Evolutionary conservation across 2,329 filamentous ascomycete genomes (phyloP).

Genomic region (Chaetoscypha palmicola): DNA sequence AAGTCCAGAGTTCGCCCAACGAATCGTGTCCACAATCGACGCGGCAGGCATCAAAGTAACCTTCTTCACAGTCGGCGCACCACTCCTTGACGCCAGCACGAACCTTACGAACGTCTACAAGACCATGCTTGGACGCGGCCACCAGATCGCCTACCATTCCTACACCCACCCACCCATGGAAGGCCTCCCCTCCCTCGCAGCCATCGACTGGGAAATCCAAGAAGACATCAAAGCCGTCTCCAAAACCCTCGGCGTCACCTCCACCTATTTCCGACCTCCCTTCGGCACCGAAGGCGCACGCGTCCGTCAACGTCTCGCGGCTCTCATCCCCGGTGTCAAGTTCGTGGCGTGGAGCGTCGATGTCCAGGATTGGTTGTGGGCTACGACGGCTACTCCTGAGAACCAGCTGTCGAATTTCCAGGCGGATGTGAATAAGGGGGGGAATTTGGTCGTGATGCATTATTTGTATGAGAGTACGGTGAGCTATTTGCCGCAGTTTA

Average conservation of each 20-base stretch:
- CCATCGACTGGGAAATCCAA: slow-evolving; percentile 56
- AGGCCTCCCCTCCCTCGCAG: slow-evolving; percentile 42
- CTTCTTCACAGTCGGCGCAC: slow-evolving; percentile 63
- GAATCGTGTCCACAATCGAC: slow-evolving; percentile 54
- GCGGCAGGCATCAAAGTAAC: slow-evolving; percentile 58
- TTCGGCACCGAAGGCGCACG: slow-evolving; percentile 62
- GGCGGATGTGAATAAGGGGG: slow-evolving; percentile 54
- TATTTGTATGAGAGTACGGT: slow-evolving; percentile 61
- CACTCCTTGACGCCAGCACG: slow-evolving; percentile 49
- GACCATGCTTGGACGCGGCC: slow-evolving; percentile 54
- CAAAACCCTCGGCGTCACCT: slow-evolving; percentile 33
- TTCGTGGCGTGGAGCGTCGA: slow-evolving; percentile 65
- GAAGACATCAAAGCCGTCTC: slow-evolving; percentile 46
- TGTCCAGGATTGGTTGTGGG: slow-evolving; percentile 66
- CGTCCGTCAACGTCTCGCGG: slow-evolving; percentile 55
- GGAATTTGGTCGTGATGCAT: slow-evolving; percentile 61
- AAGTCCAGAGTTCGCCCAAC: slow-evolving; percentile 49
- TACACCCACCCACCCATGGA: slow-evolving; percentile 65
- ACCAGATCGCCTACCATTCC: slow-evolving; percentile 63
- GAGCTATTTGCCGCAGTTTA: slow-evolving; percentile 56
- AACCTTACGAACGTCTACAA: slow-evolving; percentile 58
- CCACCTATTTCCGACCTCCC: slow-evolving; percentile 60
- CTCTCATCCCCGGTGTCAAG: slow-evolving; percentile 43
- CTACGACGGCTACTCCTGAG: slow-evolving; percentile 52
- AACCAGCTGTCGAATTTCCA: slow-evolving; percentile 61